These are phyloP conservation scores for Echium plantagineum DNA, from an alignment of 257 asterid genomes.

Conservation along the genomic window DNA sequence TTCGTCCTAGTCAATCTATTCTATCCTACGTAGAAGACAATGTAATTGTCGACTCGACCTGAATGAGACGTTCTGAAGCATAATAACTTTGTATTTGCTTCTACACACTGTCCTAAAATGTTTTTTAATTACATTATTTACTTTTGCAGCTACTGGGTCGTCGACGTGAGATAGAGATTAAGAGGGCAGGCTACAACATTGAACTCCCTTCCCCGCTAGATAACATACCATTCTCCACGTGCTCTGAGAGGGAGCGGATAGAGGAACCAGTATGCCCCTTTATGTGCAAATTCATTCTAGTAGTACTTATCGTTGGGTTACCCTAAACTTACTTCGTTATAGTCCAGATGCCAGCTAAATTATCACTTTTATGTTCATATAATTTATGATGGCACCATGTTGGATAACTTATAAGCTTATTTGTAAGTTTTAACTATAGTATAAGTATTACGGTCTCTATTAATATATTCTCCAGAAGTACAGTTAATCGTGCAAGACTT, in stretches of 20 bases:
- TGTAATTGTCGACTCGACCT: slow-evolving; percentile 32
- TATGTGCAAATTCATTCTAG: slow-evolving; percentile 9
- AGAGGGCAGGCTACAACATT: slow-evolving; percentile 85
- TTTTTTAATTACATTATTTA: slow-evolving; percentile 2
- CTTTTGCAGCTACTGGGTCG: slow-evolving; percentile 78
- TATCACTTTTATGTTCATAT: neutral
- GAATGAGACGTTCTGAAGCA: neutral
- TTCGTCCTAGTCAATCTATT: slow-evolving; percentile 75
- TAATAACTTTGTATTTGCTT: neutral
- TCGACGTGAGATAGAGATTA: slow-evolving; percentile 69
- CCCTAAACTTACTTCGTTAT: neutral
- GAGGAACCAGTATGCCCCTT: slow-evolving; percentile 70
- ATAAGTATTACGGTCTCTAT: too few relatives aligned
- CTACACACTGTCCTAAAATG: neutral
- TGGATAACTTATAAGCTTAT: too few relatives aligned
- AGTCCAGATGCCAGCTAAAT: neutral
- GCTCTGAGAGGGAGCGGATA: slow-evolving; percentile 73
- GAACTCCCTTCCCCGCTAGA: slow-evolving; percentile 83
- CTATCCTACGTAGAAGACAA: slow-evolving; percentile 90
- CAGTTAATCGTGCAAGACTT: too few relatives aligned
- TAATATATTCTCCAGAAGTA: too few relatives aligned
- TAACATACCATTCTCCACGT: slow-evolving; percentile 73
- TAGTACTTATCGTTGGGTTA: neutral
- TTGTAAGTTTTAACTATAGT: too few relatives aligned
- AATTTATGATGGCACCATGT: neutral